phyloP scores from a whole-genome alignment of 768 basidiomycete species.

The Hygrocybe coccinea region DNA sequence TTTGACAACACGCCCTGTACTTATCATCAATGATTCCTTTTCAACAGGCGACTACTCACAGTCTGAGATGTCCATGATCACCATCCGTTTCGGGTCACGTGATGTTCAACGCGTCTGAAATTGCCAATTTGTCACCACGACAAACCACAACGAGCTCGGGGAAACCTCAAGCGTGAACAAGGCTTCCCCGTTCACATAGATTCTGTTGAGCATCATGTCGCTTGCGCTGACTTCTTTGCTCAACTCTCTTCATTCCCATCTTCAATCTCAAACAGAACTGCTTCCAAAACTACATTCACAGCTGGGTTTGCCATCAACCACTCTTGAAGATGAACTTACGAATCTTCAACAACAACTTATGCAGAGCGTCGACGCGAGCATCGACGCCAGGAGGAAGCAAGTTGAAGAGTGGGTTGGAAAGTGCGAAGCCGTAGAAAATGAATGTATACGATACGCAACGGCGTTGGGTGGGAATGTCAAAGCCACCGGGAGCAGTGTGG shows the following conservation, averaged over 20 bases:
- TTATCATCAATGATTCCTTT: too few relatives aligned
- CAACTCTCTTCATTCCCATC: slow-evolving; percentile 70
- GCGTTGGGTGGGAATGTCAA: slow-evolving; percentile 72
- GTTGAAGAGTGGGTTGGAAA: slow-evolving; percentile 69
- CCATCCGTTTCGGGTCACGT: slow-evolving; percentile 1
- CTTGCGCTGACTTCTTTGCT: slow-evolving; percentile 55
- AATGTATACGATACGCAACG: slow-evolving; percentile 60
- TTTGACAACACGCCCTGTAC: too few relatives aligned
- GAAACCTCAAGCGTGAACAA: too few relatives aligned
- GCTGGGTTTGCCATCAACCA: slow-evolving; percentile 74
- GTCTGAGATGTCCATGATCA: too few relatives aligned
- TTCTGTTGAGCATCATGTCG: background rate
- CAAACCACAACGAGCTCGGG: too few relatives aligned
- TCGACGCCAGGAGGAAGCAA: slow-evolving; percentile 64
- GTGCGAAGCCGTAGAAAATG: slow-evolving; percentile 57
- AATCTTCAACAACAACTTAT: slow-evolving; percentile 70
- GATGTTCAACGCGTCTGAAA: background rate
- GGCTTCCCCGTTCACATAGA: background rate
- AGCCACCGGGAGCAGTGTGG: slow-evolving; percentile 56
- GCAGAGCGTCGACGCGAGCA: slow-evolving; percentile 68
- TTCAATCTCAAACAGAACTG: slow-evolving; percentile 76
- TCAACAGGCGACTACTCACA: too few relatives aligned
- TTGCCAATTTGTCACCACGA: too few relatives aligned
- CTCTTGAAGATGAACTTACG: slow-evolving; percentile 76
- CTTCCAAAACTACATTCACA: slow-evolving; percentile 79